A percentile compares a stretch with the other conserved stretches of the same genome.
These are phyloP conservation scores for Rhytidhysteron rufulum DNA, from an alignment of 2,329 filamentous ascomycete species.

Conservation along the genomic window DNA sequence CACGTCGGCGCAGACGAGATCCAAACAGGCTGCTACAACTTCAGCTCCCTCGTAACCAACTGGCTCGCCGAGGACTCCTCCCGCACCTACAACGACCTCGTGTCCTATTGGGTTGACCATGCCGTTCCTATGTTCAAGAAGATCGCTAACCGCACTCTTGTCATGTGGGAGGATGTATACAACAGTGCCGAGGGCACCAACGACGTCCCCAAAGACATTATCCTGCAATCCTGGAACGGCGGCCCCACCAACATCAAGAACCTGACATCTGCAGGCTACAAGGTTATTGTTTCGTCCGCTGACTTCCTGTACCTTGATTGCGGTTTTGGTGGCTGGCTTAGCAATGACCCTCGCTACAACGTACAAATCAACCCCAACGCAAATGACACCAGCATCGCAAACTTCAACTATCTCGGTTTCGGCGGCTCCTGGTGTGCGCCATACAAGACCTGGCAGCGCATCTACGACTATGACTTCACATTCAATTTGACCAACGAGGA, in stretches of 20 bases:
- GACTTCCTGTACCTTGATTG: conserved; percentile 58
- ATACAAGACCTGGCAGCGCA: conserved; percentile 59
- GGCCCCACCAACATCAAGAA: conserved; percentile 51
- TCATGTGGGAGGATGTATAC: conserved; percentile 57
- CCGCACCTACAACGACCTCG: conserved; percentile 49
- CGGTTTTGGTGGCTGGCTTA: conserved; percentile 51
- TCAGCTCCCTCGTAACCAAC: conserved; percentile 46
- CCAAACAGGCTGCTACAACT: conserved; percentile 56
- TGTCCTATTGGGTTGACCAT: conserved; percentile 53
- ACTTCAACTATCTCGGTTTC: conserved; percentile 53
- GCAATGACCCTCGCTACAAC: conserved; percentile 56
- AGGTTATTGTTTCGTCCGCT: conserved; percentile 54
- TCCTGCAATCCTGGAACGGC: conserved; percentile 56
- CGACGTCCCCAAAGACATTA: conserved; percentile 47
- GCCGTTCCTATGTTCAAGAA: conserved; percentile 49
- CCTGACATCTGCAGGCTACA: conserved; percentile 48
- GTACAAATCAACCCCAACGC: conserved; percentile 50
- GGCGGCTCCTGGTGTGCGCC: conserved; percentile 58
- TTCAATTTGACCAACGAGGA: conserved; percentile 45
- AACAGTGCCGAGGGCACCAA: conserved; percentile 44
- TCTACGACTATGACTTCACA: conserved; percentile 58
- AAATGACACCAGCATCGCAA: conserved; percentile 32
- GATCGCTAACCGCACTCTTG: conserved; percentile 46
- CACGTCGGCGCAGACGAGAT: conserved; percentile 56
- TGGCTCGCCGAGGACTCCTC: conserved; percentile 52